Evolutionary conservation across 2,329 filamentous ascomycete genomes (phyloP).

Genomic region (Ophiognomonia clavigignenti-juglandacearum): DNA sequence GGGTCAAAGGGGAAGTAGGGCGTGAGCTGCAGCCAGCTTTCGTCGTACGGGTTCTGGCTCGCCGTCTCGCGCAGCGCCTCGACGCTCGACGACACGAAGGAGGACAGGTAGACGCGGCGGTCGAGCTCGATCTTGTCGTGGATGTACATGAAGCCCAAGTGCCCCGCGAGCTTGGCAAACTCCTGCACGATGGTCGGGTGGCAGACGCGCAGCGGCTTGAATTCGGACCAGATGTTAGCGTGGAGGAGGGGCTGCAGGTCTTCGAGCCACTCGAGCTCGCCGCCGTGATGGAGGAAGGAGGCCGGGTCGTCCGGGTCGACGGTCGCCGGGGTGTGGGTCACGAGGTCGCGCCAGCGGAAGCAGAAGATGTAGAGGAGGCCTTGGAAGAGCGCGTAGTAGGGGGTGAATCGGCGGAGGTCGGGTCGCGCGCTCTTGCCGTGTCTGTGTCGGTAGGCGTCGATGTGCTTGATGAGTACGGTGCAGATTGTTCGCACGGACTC

Average conservation of each 20-base stretch:
- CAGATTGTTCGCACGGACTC: slow-evolving; percentile 80
- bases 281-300: slow-evolving; percentile 54
- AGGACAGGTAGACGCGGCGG: slow-evolving; percentile 78
- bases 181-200: slow-evolving; percentile 85
- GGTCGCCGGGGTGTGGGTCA: slow-evolving; percentile 54
- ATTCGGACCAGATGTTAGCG: slow-evolving; percentile 75
- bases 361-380: slow-evolving; percentile 93
- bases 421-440: slow-evolving; percentile 75
- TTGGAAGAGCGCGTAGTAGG: slow-evolving; percentile 86
- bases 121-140: slow-evolving; percentile 86
- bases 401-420: slow-evolving; percentile 75
- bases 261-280: slow-evolving; percentile 71
- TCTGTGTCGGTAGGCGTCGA: slow-evolving; percentile 68
- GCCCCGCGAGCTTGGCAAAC: slow-evolving; percentile 82
- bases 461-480: slow-evolving; percentile 68
- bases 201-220: slow-evolving; percentile 95
- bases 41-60: slow-evolving; percentile 53
- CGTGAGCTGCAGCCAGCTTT: slow-evolving; percentile 80
- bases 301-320: slow-evolving; percentile 59
- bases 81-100: slow-evolving; percentile 56
- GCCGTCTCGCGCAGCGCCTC: slow-evolving; percentile 47
- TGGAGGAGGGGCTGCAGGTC: slow-evolving; percentile 69
- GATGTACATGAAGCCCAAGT: slow-evolving; percentile 84
- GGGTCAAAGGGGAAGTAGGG: slow-evolving; percentile 98
- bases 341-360: slow-evolving; percentile 93